phyloP scores from a whole-genome alignment of 352 stramenopile genomes.

The Globisporangium polare region DNA sequence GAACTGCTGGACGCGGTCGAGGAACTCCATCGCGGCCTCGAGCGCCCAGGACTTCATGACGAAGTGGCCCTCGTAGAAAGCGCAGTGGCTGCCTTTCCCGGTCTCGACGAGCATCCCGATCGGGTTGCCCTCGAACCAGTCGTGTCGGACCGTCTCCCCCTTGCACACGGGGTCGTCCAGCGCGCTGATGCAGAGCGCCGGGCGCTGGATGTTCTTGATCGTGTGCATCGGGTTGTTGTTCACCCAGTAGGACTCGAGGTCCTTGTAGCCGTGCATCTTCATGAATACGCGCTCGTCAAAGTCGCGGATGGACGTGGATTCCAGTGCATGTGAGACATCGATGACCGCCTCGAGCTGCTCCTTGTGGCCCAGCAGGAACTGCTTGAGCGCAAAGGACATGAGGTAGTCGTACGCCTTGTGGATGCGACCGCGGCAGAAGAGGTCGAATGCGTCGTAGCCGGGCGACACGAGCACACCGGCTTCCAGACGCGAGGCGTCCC shows the following conservation, averaged over 20 bases:
- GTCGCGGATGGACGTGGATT: slow-evolving; percentile 49
- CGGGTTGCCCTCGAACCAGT: slow-evolving; percentile 45
- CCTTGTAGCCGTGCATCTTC: slow-evolving; percentile 68
- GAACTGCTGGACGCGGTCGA: too few relatives aligned
- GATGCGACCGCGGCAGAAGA: slow-evolving; percentile 66
- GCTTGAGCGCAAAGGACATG: slow-evolving; percentile 71
- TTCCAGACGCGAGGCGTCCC: slow-evolving; percentile 38
- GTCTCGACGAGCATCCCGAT: slow-evolving; percentile 56
- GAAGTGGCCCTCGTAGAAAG: slow-evolving; percentile 64
- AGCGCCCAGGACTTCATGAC: slow-evolving; percentile 66
- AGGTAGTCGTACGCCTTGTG: slow-evolving; percentile 66
- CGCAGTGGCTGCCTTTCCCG: slow-evolving; percentile 61
- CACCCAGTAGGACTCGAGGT: slow-evolving; percentile 66
- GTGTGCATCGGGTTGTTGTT: slow-evolving; percentile 77
- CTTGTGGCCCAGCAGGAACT: slow-evolving; percentile 52
- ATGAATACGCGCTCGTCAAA: slow-evolving; percentile 81
- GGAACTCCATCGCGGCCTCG: slow-evolving; percentile 20
- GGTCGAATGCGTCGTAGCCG: slow-evolving; percentile 67
- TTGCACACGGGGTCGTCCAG: slow-evolving; percentile 77
- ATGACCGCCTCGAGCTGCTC: slow-evolving; percentile 38
- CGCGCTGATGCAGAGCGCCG: slow-evolving; percentile 71
- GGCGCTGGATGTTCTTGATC: slow-evolving; percentile 45
- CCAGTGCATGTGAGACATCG: slow-evolving; percentile 39
- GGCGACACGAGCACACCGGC: slow-evolving; percentile 65
- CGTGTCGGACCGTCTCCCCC: slow-evolving; percentile 63